Evolutionary conservation across 2,329 filamentous ascomycete species (phyloP).

Genomic region (Beauveria rudraprayagi): DNA sequence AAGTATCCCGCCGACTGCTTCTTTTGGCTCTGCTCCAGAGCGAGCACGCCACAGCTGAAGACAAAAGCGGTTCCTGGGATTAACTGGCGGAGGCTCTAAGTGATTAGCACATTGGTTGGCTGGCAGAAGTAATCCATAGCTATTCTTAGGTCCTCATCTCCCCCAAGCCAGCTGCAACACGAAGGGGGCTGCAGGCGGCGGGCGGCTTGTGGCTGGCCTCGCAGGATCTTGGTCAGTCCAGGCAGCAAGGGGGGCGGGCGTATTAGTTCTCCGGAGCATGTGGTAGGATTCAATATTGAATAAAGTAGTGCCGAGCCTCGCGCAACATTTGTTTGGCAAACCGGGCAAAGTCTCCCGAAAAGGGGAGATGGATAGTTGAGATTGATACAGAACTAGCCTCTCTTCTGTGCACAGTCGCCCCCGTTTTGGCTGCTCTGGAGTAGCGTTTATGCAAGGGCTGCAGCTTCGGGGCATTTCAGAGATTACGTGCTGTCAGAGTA

Average conservation of each 20-base stretch:
- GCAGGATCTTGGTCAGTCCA: neutral
- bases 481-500: neutral
- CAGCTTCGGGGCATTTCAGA: neutral
- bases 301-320: neutral
- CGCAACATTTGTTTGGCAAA: neutral
- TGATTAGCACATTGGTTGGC: neutral
- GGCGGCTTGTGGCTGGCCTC: neutral
- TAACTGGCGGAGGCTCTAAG: neutral
- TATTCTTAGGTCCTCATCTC: too few relatives aligned
- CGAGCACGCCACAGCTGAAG: neutral
- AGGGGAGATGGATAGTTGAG: neutral
- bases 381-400: neutral
- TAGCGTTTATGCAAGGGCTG: neutral
- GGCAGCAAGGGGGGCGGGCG: neutral
- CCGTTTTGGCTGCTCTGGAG: neutral
- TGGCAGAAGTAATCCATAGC: neutral
- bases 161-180: neutral
- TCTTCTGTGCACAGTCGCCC: neutral
- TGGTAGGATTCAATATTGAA: neutral
- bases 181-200: neutral
- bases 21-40: neutral
- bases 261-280: neutral
- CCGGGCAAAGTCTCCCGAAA: neutral
- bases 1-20: too few relatives aligned
- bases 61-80: neutral